phyloP scores from a whole-genome alignment of 1,284 basidiomycete genomes.

The Melampsora larici-populina region DNA sequence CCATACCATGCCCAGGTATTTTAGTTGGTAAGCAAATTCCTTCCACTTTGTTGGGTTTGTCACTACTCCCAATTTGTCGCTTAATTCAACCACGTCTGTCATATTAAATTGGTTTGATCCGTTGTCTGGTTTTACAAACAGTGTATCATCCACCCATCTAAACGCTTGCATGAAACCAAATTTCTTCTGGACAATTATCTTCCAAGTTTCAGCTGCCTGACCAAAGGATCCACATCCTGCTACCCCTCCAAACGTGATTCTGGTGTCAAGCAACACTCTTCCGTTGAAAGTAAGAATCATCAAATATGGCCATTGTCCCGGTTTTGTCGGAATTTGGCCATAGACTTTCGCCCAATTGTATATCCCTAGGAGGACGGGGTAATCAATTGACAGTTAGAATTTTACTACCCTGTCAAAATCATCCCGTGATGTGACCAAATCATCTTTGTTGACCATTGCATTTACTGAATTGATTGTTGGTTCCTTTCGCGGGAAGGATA shows the following conservation, averaged over 20 bases:
- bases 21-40: neutral
- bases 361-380: no score
- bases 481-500: conserved; percentile 5
- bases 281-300: neutral
- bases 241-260: neutral
- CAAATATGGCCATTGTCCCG: no score
- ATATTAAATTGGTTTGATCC: neutral
- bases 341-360: no score
- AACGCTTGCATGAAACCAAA: neutral
- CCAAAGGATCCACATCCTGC: conserved; percentile 11
- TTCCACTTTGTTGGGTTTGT: neutral
- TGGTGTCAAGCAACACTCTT: neutral
- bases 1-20: neutral
- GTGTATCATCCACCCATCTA: conserved; percentile 13
- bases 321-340: no score
- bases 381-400: no score
- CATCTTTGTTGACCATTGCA: neutral
- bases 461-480: neutral
- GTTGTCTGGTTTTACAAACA: neutral
- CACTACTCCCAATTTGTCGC: neutral
- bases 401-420: no score
- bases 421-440: neutral
- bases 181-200: neutral
- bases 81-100: neutral
- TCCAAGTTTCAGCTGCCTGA: neutral